These are phyloP conservation scores for Abrus pulchellus DNA, from an alignment of 306 rosid genomes.

Conservation along the genomic window DNA sequence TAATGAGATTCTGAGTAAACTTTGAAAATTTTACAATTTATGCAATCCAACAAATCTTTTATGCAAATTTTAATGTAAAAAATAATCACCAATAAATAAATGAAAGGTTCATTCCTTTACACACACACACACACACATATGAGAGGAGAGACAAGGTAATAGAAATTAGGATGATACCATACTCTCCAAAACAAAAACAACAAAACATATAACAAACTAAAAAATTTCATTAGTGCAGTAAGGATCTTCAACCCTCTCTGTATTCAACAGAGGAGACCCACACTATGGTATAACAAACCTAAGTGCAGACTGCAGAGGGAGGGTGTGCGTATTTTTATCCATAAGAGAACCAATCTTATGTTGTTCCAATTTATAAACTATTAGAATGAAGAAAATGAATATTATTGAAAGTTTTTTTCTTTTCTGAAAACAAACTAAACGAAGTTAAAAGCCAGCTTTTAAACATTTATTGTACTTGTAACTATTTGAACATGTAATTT, in stretches of 20 bases:
- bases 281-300: slow-evolving; percentile 7
- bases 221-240: slow-evolving; percentile 36
- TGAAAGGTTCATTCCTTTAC: slow-evolving; percentile 1
- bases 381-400: slow-evolving; percentile 33
- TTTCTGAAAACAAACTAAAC: slow-evolving; percentile 20
- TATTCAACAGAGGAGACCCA: slow-evolving; percentile 18
- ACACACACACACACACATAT: background rate
- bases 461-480: slow-evolving; percentile 23
- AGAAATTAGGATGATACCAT: slow-evolving; percentile 32
- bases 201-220: slow-evolving; percentile 36
- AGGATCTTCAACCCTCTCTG: slow-evolving; percentile 22
- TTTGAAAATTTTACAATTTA: slow-evolving; percentile 32
- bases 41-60: slow-evolving; percentile 24
- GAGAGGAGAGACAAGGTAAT: background rate
- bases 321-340: slow-evolving; percentile 4
- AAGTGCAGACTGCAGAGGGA: slow-evolving; percentile 13
- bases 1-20: slow-evolving; percentile 21
- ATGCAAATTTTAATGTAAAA: slow-evolving; percentile 17
- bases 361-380: slow-evolving; percentile 11
- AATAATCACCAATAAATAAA: slow-evolving; percentile 32
- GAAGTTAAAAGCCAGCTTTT: slow-evolving; percentile 14
- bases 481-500: slow-evolving; percentile 35
- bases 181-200: slow-evolving; percentile 7
- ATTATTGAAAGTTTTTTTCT: background rate
- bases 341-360: slow-evolving; percentile 34